Percentiles rank a stretch among this genome's conserved stretches.
phyloP scores from a whole-genome alignment of 768 basidiomycete species.

The Podaxis mareebaensis region DNA sequence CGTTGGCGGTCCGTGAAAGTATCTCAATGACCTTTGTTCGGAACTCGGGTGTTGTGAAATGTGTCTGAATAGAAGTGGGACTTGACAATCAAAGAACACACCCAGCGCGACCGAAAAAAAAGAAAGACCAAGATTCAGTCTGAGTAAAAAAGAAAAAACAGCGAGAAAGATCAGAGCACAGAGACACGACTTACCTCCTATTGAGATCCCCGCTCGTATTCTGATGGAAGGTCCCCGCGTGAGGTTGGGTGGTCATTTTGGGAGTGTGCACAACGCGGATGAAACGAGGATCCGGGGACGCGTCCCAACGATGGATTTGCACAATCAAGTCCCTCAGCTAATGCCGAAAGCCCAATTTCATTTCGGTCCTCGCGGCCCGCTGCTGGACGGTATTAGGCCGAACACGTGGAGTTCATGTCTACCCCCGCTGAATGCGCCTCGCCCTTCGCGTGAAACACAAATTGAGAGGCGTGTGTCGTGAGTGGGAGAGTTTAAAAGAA shows the following conservation, averaged over 20 bases:
- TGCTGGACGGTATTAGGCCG: background rate
- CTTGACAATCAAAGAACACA: background rate
- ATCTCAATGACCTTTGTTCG: slow-evolving; percentile 44
- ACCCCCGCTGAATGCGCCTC: background rate
- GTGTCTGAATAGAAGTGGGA: background rate
- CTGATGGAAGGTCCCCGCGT: background rate
- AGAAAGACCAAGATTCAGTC: background rate
- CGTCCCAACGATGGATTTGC: background rate
- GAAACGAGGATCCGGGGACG: background rate
- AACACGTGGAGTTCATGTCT: no score
- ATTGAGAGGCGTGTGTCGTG: background rate
- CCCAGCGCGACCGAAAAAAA: background rate
- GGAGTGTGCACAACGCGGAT: background rate
- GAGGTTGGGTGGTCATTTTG: slow-evolving; percentile 1
- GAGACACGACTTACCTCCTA: background rate
- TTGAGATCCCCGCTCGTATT: background rate
- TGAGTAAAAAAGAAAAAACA: background rate
- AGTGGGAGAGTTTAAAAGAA: background rate
- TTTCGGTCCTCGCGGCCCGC: background rate
- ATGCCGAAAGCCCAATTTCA: background rate
- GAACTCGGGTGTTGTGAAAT: background rate
- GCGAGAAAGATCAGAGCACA: no score
- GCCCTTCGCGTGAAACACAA: background rate
- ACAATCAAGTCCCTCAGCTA: background rate
- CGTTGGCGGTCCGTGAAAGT: slow-evolving; percentile 43